Evolutionary conservation across 768 basidiomycete species (phyloP).

Genomic region (Lentinula boryana): DNA sequence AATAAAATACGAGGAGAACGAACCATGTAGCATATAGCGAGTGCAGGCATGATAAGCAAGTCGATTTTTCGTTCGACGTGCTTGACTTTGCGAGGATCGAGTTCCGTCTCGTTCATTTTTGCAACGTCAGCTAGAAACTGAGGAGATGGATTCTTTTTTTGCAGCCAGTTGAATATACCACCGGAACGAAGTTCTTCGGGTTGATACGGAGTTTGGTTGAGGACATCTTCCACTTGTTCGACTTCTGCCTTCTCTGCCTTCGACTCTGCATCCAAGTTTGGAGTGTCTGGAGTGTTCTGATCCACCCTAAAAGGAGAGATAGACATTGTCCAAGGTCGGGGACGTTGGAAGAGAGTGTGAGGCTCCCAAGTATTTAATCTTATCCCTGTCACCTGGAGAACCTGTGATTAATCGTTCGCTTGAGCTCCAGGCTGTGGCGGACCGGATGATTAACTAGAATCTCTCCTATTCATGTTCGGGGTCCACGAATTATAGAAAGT

Average conservation of each 20-base stretch:
- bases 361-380: background rate
- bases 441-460: background rate
- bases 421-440: background rate
- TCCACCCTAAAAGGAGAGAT: background rate
- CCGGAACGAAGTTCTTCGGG: slow-evolving; percentile 1
- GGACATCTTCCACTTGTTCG: slow-evolving; percentile 8
- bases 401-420: background rate
- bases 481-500: background rate
- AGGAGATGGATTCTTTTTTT: slow-evolving; percentile 16
- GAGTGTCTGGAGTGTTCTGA: background rate
- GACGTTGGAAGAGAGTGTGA: background rate
- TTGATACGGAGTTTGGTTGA: background rate
- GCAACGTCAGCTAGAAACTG: slow-evolving; percentile 15
- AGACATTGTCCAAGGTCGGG: background rate
- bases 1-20: background rate
- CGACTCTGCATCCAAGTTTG: background rate
- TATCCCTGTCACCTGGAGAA: background rate
- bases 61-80: slow-evolving; percentile 17
- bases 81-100: slow-evolving; percentile 13
- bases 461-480: background rate
- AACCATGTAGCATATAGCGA: slow-evolving; percentile 17
- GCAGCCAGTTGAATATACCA: slow-evolving; percentile 12
- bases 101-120: slow-evolving; percentile 12
- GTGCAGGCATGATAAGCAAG: slow-evolving; percentile 12
- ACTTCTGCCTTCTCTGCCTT: slow-evolving; percentile 10